Conservation (phyloP, 1,139 yeast species). For the Yamadazyma mexicana region DNA sequence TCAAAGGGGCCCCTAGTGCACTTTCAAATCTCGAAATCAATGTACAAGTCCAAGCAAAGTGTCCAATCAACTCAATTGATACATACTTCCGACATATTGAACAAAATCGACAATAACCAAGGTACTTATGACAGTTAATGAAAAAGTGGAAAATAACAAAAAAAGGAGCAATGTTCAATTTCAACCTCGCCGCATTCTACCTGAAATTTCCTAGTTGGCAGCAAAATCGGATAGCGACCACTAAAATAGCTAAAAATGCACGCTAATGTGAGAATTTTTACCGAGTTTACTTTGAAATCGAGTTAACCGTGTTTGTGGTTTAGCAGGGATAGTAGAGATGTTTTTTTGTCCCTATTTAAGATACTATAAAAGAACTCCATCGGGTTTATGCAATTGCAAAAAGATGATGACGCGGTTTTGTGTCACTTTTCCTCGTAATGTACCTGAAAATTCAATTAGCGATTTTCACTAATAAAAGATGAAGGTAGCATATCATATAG, state of each 20-base stretch:
- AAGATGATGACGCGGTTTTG: background rate
- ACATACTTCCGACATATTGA: constrained; percentile 4
- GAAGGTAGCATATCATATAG: too few species aligned
- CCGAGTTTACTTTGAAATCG: too few species aligned
- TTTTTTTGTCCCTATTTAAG: too few species aligned
- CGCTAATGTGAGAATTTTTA: too few species aligned
- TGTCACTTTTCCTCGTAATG: background rate
- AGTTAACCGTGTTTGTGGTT: too few species aligned
- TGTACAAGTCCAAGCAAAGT: too few species aligned
- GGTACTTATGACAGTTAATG: background rate
- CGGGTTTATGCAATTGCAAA: background rate
- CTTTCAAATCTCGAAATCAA: too few species aligned
- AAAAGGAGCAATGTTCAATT: constrained; percentile 3
- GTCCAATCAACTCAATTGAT: background rate
- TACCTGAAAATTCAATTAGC: background rate
- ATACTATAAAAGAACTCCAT: too few species aligned
- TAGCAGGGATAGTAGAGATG: background rate
- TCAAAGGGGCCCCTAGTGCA: too few species aligned
- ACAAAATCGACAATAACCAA: background rate
- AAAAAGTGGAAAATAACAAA: background rate
- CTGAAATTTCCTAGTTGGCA: constrained; percentile 5
- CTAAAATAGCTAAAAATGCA: too few species aligned
- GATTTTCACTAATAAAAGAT: background rate
- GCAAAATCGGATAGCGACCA: background rate
- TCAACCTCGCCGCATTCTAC: constrained; percentile 1